A percentile compares a stretch with the other conserved stretches of the same genome.
Conservation (phyloP, 805 yeast genomes). For the Candida michaelii region DNA sequence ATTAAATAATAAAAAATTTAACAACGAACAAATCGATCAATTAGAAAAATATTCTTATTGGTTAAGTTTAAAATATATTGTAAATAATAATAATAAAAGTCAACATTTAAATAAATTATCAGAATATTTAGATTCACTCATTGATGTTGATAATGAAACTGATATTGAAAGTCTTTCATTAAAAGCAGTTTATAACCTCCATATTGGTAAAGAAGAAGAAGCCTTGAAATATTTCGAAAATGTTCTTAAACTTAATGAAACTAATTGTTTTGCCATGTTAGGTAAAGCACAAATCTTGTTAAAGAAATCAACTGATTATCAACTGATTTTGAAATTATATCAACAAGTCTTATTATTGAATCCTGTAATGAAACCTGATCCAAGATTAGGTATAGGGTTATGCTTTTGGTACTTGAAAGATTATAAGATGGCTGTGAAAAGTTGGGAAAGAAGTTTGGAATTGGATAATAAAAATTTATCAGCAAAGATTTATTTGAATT, state of each 20-base stretch:
- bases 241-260: conserved; percentile 52
- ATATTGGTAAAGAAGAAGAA: conserved; percentile 62
- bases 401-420: conserved; percentile 90
- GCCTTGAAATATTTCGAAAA: conserved; percentile 70
- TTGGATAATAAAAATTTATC: conserved; percentile 59
- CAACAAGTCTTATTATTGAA: conserved; percentile 78
- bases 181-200: conserved; percentile 64
- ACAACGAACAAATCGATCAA: conserved; percentile 4
- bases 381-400: conserved; percentile 90
- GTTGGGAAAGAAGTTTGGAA: conserved; percentile 82
- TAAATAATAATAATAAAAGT: conserved; percentile 26
- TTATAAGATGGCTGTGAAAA: conserved; percentile 66
- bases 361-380: conserved; percentile 84
- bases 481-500: conserved; percentile 63
- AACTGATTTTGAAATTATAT: conserved; percentile 73
- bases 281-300: conserved; percentile 83
- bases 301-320: conserved; percentile 64
- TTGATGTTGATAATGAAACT: conserved; percentile 7
- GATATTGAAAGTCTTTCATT: conserved; percentile 7
- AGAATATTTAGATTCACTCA: conserved; percentile 5
- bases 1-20: conserved; percentile 18
- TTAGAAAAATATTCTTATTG: conserved; percentile 37
- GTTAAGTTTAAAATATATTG: conserved; percentile 54
- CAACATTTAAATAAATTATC: conserved; percentile 19
- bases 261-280: conserved; percentile 72